phyloP scores from a whole-genome alignment of 805 yeast genomes.

The Hanseniaspora thailandica region DNA sequence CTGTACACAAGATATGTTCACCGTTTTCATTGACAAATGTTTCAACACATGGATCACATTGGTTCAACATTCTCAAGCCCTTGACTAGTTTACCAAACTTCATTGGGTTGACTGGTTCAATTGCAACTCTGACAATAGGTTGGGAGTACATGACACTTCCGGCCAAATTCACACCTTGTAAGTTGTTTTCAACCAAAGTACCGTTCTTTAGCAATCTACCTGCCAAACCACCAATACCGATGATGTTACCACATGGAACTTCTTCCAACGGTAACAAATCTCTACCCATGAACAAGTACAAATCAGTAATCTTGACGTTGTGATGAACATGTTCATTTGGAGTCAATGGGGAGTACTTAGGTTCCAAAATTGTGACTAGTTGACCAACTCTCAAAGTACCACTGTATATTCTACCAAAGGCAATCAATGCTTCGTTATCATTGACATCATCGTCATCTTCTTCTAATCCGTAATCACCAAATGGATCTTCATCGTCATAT shows the following conservation, averaged over 20 bases:
- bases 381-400: conserved; percentile 74
- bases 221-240: conserved; percentile 85
- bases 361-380: conserved; percentile 64
- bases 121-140: conserved; percentile 87
- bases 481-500: conserved; percentile 45
- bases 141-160: conserved; percentile 63
- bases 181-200: conserved; percentile 51
- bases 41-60: conserved; percentile 91
- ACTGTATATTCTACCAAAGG: conserved; percentile 78
- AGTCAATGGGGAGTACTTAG: conserved; percentile 64
- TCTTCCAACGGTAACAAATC: conserved; percentile 64
- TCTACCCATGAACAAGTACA: conserved; percentile 83
- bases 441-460: conserved; percentile 33
- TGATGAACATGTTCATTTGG: conserved; percentile 44
- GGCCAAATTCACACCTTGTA: conserved; percentile 63
- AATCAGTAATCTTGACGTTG: conserved; percentile 50
- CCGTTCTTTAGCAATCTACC: conserved; percentile 77
- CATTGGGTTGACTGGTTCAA: conserved; percentile 86
- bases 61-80: conserved; percentile 67
- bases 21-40: conserved; percentile 80
- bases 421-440: conserved; percentile 59
- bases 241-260: conserved; percentile 91
- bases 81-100: conserved; percentile 61
- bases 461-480: conserved; percentile 35
- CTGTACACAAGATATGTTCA: conserved; percentile 84